Evolutionary conservation across 495 filamentous ascomycete genomes (phyloP), one percentile per base, ranked within the genome.

Genomic region (Amorphotheca resinae): DNA sequence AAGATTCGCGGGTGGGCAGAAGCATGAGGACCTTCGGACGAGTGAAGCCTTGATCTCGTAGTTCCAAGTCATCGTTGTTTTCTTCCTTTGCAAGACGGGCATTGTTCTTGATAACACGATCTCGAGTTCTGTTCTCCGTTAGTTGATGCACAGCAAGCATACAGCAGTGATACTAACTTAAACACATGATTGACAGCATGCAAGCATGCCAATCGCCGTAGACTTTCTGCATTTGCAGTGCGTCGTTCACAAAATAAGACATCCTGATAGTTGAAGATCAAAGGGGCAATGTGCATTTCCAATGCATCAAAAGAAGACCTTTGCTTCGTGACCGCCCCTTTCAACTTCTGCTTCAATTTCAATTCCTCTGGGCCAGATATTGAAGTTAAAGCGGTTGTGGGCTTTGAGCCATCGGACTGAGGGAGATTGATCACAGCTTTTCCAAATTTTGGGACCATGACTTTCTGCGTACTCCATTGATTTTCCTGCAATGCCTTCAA

Each of bases 31-130:
- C 78, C 54, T 94, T 95, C 5, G 93, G 91, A 1, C 91, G 72
- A 0, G 91, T 95, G 59, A 95, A 98, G 3, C 93, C 91, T 62
- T 96, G 91, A 58, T 96, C 93, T 33, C 87, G 76, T 21, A 87
- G 66, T 40, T 96, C 91, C 17, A 85, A 64, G 22, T 82, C 77
- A 34, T 74, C 72, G 18, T 70, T 57, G 2, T 50, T 51, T 7
- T 57, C 55, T 23, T 68, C 66, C 22, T 66, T 66, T n/a, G 72
- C 61, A 9, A 93, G 64, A 41, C 77, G 81, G 16, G 79, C 74
- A 53, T 87, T 94, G 62, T 95, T 94, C 59, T 93, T 96, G 42
- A 95, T 73, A 0, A 98, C 81, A 22, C 76, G 77, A 52, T 95
- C 88, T 40, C 91, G 82, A 11, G 89, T 95, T 60, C 72, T 76